A percentile compares a stretch with the other conserved stretches of the same genome.
phyloP scores from a whole-genome alignment of 139 green algal genomes.

The Asterochloris sp. region DNA sequence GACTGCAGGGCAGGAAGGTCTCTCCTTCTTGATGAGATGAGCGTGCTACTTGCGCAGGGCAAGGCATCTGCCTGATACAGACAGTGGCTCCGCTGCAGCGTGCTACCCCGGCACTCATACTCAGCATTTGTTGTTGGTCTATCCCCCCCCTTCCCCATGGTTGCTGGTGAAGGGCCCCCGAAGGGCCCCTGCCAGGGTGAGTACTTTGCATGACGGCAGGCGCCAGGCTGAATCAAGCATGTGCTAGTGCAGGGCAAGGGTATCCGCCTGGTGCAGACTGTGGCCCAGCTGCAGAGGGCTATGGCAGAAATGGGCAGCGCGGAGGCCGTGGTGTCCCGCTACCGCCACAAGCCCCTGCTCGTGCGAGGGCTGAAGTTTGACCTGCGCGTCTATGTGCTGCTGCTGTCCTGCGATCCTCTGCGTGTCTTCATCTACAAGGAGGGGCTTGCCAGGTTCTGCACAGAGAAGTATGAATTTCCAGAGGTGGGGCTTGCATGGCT shows the following conservation, averaged over 20 bases:
- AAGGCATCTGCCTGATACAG: too few species aligned
- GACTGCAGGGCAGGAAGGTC: too few species aligned
- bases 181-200: too few species aligned
- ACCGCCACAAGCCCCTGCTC: slow-evolving; percentile 59
- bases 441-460: slow-evolving; percentile 68
- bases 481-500: background rate
- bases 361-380: slow-evolving; percentile 77
- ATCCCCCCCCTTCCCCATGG: too few species aligned
- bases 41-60: too few species aligned
- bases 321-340: slow-evolving; percentile 32
- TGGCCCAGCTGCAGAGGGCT: slow-evolving; percentile 1
- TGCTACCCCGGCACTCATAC: too few species aligned
- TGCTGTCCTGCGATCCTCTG: slow-evolving; percentile 62
- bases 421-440: slow-evolving; percentile 63
- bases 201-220: background rate
- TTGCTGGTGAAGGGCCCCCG: too few species aligned
- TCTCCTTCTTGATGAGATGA: too few species aligned
- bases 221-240: background rate
- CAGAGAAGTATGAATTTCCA: slow-evolving; percentile 56
- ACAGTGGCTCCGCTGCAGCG: too few species aligned
- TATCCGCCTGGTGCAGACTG: slow-evolving; percentile 67
- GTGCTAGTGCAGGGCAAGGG: slow-evolving; percentile 44
- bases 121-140: too few species aligned
- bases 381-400: slow-evolving; percentile 68
- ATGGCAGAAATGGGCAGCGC: slow-evolving; percentile 7